Percentiles rank a stretch among this genome's conserved stretches.
Conservation (phyloP, 2,329 filamentous ascomycete species). For the Orbilia quercus region DNA sequence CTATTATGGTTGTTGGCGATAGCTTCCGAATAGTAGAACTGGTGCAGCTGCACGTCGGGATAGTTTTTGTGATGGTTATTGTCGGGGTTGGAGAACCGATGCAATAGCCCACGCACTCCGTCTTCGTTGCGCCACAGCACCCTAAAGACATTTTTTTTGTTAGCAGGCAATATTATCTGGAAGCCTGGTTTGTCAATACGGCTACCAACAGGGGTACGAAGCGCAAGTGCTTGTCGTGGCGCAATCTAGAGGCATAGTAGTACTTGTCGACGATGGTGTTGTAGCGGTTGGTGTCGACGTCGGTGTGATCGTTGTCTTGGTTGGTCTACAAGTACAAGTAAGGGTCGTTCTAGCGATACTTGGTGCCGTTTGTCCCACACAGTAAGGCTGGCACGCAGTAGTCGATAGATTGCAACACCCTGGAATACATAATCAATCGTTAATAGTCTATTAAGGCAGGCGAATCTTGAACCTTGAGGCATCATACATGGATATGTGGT, state of each 20-base stretch:
- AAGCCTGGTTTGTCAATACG: too few relatives aligned
- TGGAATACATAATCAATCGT: too few relatives aligned
- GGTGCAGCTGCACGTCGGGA: conserved; percentile 10
- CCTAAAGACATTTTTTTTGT: not conserved
- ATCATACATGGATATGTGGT: conserved; percentile 2
- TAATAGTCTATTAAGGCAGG: too few relatives aligned
- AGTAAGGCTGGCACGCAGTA: conserved; percentile 22
- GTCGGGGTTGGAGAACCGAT: not conserved
- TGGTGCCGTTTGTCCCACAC: not conserved
- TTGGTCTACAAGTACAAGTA: too few relatives aligned
- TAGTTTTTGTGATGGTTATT: not conserved
- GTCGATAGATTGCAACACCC: conserved; percentile 9
- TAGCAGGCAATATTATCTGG: too few relatives aligned
- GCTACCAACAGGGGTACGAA: conserved; percentile 3
- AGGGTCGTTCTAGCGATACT: too few relatives aligned
- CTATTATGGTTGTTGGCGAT: not conserved
- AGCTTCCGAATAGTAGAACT: not conserved
- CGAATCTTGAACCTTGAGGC: too few relatives aligned
- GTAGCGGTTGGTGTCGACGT: too few relatives aligned
- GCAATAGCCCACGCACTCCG: conserved; percentile 17
- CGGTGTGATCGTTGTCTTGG: too few relatives aligned
- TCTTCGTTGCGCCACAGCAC: conserved; percentile 23
- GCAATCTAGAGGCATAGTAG: not conserved
- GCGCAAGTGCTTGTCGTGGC: conserved; percentile 7
- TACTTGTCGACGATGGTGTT: conserved; percentile 1